Base-by-base conservation (phyloP, 176 grass and related monocot species). In the Hsuehochloa calcarea region DNA sequence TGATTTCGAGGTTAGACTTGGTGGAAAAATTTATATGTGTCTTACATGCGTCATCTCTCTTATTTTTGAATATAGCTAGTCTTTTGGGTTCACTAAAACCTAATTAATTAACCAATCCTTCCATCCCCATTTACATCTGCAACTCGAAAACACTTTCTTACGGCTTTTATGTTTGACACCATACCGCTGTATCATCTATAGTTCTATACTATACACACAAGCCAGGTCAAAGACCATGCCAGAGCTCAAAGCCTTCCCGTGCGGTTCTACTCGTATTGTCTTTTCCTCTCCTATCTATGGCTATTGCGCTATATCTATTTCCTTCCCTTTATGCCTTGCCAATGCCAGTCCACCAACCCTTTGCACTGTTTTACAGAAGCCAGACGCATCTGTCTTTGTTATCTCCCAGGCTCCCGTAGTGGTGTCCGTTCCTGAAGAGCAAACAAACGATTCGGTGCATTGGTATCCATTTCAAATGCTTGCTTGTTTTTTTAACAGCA, bases 211-310 rank as follows among this genome's bases (percentile, higher is more conserved):
- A 17, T 4, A 34, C 59, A 61, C 50, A 64, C 40, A 22, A 45
- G 65, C 41, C 60, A 89, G 86, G 89, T 91, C 92, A 89, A 89
- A 90, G 54, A 61, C 64, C 80, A 81, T 72, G 82, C 52, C 70
- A 84, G 61, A 11, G 25, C 70, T 19, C 22, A 46, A 37, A 61
- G 46, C 82, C 68, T 68, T 88, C 52, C 77, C 89, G 92, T 91
- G 89, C 89, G 26, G 46, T 43, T 68, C 19, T 51, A 49, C 41
- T 58, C 69, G 85, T 87, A 45, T 87, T 79, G 77, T 80, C 72
- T 68, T 45, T 74, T 55, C 68, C 12, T 40, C 50, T 29, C 72
- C 31, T 47, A 26, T 72, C 23, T 72, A 35, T 59, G 51, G 67
- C 80, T 35, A 47, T n/a, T n/a, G 23, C 16, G 68, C 65, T 44